phyloP scores from a whole-genome alignment of 2,329 filamentous ascomycete genomes.

The Aspergillus amoenus region DNA sequence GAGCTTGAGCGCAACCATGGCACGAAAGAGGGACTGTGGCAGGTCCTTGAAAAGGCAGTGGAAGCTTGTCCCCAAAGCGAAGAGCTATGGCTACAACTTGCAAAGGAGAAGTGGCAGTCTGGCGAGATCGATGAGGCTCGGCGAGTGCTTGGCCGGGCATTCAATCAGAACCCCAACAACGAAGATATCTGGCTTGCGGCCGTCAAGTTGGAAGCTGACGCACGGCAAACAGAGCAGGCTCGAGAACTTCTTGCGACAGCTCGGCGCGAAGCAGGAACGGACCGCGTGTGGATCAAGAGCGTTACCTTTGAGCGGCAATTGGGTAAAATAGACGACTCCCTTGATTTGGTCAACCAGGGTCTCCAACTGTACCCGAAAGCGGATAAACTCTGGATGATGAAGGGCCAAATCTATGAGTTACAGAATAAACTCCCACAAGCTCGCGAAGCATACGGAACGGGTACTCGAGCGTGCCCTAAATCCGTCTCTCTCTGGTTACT shows the following conservation, averaged over 20 bases:
- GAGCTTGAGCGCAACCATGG: slow-evolving; percentile 91
- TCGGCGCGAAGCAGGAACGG: slow-evolving; percentile 84
- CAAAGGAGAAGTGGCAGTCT: slow-evolving; percentile 88
- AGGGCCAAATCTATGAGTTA: slow-evolving; percentile 93
- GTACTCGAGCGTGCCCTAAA: slow-evolving; percentile 80
- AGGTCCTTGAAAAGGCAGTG: slow-evolving; percentile 86
- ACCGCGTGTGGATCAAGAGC: slow-evolving; percentile 96
- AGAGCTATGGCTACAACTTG: slow-evolving; percentile 92
- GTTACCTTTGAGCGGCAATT: slow-evolving; percentile 89
- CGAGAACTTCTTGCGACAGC: slow-evolving; percentile 78
- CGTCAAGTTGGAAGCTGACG: slow-evolving; percentile 93
- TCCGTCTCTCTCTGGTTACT: slow-evolving; percentile 89
- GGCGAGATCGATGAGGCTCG: slow-evolving; percentile 86
- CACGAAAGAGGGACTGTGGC: slow-evolving; percentile 76
- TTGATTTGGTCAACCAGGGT: slow-evolving; percentile 84
- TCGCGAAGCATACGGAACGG: slow-evolving; percentile 83
- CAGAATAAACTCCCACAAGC: slow-evolving; percentile 78
- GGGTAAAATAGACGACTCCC: slow-evolving; percentile 73
- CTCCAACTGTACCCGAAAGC: slow-evolving; percentile 81
- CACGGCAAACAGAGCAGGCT: slow-evolving; percentile 76
- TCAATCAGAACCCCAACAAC: slow-evolving; percentile 93
- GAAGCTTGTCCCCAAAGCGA: slow-evolving; percentile 90
- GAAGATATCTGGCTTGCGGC: slow-evolving; percentile 98
- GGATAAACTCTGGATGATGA: slow-evolving; percentile 96
- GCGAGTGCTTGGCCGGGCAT: slow-evolving; percentile 80